A percentile compares a stretch with the other conserved stretches of the same genome.
phyloP scores from a whole-genome alignment of 331 rosid species.

The Telfairia occidentalis region DNA sequence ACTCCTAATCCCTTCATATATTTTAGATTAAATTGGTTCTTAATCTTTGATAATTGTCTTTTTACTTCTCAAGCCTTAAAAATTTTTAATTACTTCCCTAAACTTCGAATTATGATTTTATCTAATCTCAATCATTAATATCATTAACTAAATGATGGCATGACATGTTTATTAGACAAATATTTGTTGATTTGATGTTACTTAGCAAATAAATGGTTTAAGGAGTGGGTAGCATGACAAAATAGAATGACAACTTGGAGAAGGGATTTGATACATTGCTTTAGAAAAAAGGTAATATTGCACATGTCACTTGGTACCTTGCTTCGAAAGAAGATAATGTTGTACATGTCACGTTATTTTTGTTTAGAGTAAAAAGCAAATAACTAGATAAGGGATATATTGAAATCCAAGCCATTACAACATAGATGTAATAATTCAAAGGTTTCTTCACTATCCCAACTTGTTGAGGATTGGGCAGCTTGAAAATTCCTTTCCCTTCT shows the following conservation, averaged over 20 bases:
- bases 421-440: not conserved
- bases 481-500: not conserved
- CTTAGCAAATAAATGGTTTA: not conserved
- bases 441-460: not conserved
- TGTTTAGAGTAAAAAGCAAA: not conserved
- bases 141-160: not conserved
- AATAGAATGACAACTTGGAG: not conserved
- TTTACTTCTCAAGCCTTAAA: not conserved
- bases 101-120: not conserved
- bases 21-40: not conserved
- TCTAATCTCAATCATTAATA: too few relatives aligned
- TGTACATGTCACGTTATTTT: not conserved
- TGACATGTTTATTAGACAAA: not conserved
- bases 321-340: too few relatives aligned
- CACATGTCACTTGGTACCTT: not conserved
- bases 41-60: not conserved
- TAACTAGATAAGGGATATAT: not conserved
- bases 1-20: not conserved
- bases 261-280: not conserved
- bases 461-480: not conserved
- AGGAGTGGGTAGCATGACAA: too few relatives aligned
- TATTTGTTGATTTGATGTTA: not conserved
- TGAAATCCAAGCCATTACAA: not conserved
- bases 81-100: too few relatives aligned
- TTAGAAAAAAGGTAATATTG: not conserved